Percentiles rank a stretch among this genome's conserved stretches.
Conservation (phyloP, 225 moss, liverwort and hornwort genomes). For the Rhytidiadelphus loreus region DNA sequence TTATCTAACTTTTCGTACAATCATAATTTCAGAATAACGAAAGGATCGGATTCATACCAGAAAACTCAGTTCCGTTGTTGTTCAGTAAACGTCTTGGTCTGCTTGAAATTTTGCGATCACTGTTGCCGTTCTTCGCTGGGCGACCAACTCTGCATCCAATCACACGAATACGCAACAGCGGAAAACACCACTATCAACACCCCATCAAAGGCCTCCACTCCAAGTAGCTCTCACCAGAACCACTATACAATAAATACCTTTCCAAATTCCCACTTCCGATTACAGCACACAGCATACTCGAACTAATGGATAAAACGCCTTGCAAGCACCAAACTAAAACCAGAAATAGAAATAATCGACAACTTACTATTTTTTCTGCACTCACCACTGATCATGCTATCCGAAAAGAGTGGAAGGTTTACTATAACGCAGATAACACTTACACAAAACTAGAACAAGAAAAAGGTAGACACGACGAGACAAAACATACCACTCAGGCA, state of each 20-base stretch:
- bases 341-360: background rate
- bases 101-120: constrained; percentile 67
- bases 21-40: background rate
- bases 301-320: background rate
- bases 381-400: background rate
- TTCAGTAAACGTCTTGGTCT: constrained; percentile 73
- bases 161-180: background rate
- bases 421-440: background rate
- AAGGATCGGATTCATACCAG: constrained; percentile 36
- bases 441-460: background rate
- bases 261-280: background rate
- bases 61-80: constrained; percentile 52
- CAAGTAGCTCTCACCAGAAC: background rate
- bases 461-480: background rate
- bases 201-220: background rate
- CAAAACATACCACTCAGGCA: background rate
- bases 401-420: background rate
- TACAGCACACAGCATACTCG: background rate
- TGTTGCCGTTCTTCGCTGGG: constrained; percentile 63
- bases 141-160: constrained; percentile 58
- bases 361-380: background rate
- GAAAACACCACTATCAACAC: background rate
- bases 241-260: background rate
- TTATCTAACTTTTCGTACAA: background rate
- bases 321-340: background rate